Base-by-base conservation (phyloP, 139 green algal genomes). In the Auxenochlorella pyrenoidosa region DNA sequence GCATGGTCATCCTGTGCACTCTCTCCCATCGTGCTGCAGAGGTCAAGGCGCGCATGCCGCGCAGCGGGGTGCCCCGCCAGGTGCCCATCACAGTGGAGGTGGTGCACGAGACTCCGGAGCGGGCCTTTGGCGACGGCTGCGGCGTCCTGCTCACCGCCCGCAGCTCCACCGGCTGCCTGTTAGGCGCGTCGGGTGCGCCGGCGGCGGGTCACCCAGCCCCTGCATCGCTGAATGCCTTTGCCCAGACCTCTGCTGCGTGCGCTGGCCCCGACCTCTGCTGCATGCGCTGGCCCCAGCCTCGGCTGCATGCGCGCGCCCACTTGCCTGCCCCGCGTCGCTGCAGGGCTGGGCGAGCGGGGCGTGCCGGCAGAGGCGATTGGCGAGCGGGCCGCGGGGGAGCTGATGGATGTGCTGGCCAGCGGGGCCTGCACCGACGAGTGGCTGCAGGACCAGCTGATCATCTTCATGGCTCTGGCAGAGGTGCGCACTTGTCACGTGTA, bases 381-480 rank as follows among this genome's bases (percentile, higher is more conserved):
- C 3, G 32, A 24, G 30, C 86, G 54, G 13, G 92, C 90, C 13
- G 95, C 83, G 6, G 59, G 26, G 24, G 94, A 96, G 87, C 87
- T 97, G 66, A 44, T 84, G n/a, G 88, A 95, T 30, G 91, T 79
- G 26, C 44, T 98, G 70, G 76, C 18, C 0, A 87, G 63, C 32
- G 95, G 94, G 8, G 91, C 89, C 22, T 95, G 92, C 81, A 85
- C 93, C 0, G 92, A 94, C 51, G 68, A 88, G 63, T 88, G 83
- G 82, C 75, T 89, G 71, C 84, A 88, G 79, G 95, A 97, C 84
- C 96, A 98, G 90, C 90, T 98, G 10, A 92, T 98, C 71, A 88
- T 98, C 5, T 98, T 95, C 86, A 96, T 97, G 93, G 96, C 96
- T 0, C 85, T 98, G 40, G 95, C 94, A 22, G 13, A 73, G 22